These are phyloP conservation scores for Puccinia novopanici DNA, from an alignment of 1,284 basidiomycete species.

Conservation along the genomic window DNA sequence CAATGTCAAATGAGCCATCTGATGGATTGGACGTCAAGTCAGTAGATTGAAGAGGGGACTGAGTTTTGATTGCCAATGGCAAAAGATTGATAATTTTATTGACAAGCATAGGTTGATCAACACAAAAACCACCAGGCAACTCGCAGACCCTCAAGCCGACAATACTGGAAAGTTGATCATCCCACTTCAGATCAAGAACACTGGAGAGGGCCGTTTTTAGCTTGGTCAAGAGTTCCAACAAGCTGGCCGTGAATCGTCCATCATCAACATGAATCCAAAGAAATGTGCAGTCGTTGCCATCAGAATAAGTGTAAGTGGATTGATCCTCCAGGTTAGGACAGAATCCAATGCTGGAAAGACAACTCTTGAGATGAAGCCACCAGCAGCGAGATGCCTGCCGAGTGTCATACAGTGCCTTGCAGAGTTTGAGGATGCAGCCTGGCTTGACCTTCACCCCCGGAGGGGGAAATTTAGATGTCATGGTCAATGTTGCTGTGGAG, in stretches of 20 bases:
- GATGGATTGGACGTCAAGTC: background rate
- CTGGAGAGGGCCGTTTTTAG: background rate
- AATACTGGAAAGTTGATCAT: background rate
- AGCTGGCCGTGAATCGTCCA: background rate
- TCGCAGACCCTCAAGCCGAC: too few relatives aligned
- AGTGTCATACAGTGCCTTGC: too few relatives aligned
- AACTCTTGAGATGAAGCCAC: background rate
- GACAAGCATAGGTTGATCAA: too few relatives aligned
- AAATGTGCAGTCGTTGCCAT: background rate
- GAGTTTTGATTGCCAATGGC: background rate
- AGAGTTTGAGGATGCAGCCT: background rate
- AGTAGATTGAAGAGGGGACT: background rate
- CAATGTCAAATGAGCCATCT: background rate
- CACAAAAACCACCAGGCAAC: too few relatives aligned
- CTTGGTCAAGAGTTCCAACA: background rate
- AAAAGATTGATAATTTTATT: too few relatives aligned
- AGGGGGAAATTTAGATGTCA: background rate
- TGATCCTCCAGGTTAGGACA: background rate
- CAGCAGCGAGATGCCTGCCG: background rate
- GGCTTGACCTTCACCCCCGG: background rate
- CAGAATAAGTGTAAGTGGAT: background rate
- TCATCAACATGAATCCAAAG: conserved; percentile 23
- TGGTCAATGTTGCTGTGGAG: background rate
- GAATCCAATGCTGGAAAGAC: background rate
- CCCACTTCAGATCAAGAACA: conserved; percentile 8